These are phyloP conservation scores for Saccharomycopsis selenospora DNA, from an alignment of 805 yeast species.

Conservation along the genomic window DNA sequence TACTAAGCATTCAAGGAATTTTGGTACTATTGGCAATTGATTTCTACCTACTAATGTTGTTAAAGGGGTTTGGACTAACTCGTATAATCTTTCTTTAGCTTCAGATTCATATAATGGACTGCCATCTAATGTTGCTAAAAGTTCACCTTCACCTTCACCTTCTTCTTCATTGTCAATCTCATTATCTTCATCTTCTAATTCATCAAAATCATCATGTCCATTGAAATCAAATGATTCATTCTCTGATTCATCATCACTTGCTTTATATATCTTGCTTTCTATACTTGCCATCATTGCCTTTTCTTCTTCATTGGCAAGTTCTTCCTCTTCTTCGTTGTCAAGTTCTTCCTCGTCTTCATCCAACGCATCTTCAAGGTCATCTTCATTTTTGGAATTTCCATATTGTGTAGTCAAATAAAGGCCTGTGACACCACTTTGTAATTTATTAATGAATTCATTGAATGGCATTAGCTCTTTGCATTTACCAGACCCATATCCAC, in stretches of 20 bases:
- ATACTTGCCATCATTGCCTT: slow-evolving; percentile 35
- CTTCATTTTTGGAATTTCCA: slow-evolving; percentile 27
- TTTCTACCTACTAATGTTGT: slow-evolving; percentile 32
- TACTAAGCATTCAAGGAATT: slow-evolving; percentile 35
- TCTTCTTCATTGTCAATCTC: slow-evolving; percentile 24
- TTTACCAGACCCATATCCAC: slow-evolving; percentile 66
- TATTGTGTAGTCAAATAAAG: slow-evolving; percentile 69
- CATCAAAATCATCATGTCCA: slow-evolving; percentile 46
- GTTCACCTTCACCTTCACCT: slow-evolving; percentile 24
- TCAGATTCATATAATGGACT: slow-evolving; percentile 30
- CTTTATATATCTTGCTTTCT: slow-evolving; percentile 64
- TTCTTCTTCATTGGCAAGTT: background rate
- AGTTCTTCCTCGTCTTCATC: slow-evolving; percentile 19
- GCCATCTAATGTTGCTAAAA: slow-evolving; percentile 20
- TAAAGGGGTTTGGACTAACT: slow-evolving; percentile 57
- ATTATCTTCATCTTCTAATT: slow-evolving; percentile 26
- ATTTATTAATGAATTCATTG: slow-evolving; percentile 37
- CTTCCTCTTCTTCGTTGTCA: slow-evolving; percentile 3
- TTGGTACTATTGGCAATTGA: slow-evolving; percentile 36
- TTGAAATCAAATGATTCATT: slow-evolving; percentile 37
- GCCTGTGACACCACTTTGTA: slow-evolving; percentile 37
- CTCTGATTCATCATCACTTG: slow-evolving; percentile 26
- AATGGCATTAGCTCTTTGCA: slow-evolving; percentile 45
- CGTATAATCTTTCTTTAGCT: slow-evolving; percentile 37
- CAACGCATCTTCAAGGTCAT: slow-evolving; percentile 24